Base-by-base conservation (phyloP, 2,329 filamentous ascomycete species). In the Lachnellula cervina region DNA sequence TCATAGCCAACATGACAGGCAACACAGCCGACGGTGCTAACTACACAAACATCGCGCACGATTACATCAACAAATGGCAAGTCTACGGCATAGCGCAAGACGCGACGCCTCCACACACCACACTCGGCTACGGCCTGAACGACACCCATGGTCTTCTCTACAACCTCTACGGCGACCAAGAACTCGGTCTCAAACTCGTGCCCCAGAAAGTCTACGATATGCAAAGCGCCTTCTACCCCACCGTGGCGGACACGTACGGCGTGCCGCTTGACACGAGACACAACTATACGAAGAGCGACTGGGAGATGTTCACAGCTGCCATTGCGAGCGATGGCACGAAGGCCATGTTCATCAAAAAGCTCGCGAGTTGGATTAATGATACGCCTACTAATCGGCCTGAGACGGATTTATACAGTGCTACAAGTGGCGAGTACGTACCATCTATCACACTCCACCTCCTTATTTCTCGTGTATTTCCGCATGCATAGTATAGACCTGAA, bases 271-370 rank as follows among this genome's bases (percentile, higher is more conserved):
- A 96, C 74, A 87, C 82, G 46, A 83, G 90, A 49, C 89, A 94
- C 72, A 75, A 86, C 1, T 93, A 90, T 74, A 88, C 89, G 59
- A 96, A 96, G 74, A 84, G 83, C 0, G 90, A 96, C 74, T 96
- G 90, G 90, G 84, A 92, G 68, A 84, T 94, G 69, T 91, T 91
- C 72, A 82, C 83, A 5, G 90, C 90, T n/a, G 87, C 90, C 9
- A 85, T 92, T 11, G 81, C 88, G 0, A 79, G 78, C 43, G 70
- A 76, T 52, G 71, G 76, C 32, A 87, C 87, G 1, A 79, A 83
- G 53, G 72, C 77, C 11, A 77, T 84, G 68, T 88, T 96, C 63
- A 76, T 93, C 51, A 75, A 82, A 49, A 79, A 82, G 37, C 80
- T 93, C 45, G 87, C 87, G 2, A 75, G 72, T 55, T 96, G 89